Evolutionary conservation across 1,139 yeast species (phyloP).

Genomic region (Pichia sp.): DNA sequence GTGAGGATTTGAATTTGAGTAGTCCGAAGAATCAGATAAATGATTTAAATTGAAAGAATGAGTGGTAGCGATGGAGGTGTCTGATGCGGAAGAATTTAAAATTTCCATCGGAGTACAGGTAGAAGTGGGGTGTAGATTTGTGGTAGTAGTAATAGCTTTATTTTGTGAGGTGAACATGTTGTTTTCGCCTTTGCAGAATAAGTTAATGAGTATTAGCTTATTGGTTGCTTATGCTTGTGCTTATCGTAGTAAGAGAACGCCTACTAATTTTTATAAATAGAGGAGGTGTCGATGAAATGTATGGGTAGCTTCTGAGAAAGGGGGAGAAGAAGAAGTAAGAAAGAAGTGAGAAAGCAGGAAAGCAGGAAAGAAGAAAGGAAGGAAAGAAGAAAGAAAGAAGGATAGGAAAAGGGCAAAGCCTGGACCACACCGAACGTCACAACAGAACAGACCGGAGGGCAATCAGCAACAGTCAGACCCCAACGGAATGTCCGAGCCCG

Average conservation of each 20-base stretch:
- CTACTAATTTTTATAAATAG: too few species aligned
- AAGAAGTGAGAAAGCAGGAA: not conserved
- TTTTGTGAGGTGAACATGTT: too few species aligned
- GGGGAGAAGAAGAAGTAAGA: not conserved
- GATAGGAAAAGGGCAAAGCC: not conserved
- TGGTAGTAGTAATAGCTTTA: not conserved
- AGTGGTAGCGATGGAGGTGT: not conserved
- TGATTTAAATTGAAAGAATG: too few species aligned
- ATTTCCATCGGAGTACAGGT: not conserved
- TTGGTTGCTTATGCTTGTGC: too few species aligned
- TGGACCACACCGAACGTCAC: not conserved
- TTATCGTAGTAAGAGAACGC: too few species aligned
- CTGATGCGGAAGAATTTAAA: conserved; percentile 3
- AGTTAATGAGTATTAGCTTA: too few species aligned
- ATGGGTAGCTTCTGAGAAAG: not conserved
- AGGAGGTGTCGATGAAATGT: not conserved
- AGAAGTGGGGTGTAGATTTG: too few species aligned
- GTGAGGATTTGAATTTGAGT: conserved; percentile 13
- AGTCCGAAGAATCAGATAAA: conserved; percentile 12
- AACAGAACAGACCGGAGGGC: not conserved
- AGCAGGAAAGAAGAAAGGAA: not conserved
- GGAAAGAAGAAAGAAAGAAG: not conserved
- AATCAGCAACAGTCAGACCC: too few species aligned
- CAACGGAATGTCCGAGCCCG: too few species aligned
- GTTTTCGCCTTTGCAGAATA: too few species aligned